phyloP scores from a whole-genome alignment of 139 green algal genomes.

The Chlorella vulgaris region DNA sequence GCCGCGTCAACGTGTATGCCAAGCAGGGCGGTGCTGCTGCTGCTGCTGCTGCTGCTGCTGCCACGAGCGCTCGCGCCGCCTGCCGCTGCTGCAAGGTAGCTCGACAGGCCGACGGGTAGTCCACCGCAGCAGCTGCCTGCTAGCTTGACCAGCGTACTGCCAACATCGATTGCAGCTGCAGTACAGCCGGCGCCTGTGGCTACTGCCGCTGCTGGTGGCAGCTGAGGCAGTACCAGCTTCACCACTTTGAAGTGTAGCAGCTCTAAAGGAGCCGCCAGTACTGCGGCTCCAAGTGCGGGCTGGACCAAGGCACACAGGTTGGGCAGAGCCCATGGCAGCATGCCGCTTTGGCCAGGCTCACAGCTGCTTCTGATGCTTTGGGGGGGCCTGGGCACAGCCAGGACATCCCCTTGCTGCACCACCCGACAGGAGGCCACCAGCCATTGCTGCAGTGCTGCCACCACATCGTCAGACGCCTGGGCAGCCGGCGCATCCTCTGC shows the following conservation, averaged over 20 bases:
- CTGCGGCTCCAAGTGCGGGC: neutral
- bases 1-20: neutral
- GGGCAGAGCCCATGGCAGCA: neutral
- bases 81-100: conserved; percentile 25
- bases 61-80: neutral
- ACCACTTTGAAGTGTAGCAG: conserved; percentile 40
- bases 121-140: conserved; percentile 25
- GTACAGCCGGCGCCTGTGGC: neutral
- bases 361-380: neutral
- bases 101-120: conserved; percentile 25
- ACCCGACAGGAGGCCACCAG: conserved; percentile 28
- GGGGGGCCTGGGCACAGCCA: conserved; percentile 30
- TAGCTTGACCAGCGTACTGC: conserved; percentile 36
- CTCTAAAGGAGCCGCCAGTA: neutral
- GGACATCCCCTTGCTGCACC: conserved; percentile 46
- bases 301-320: neutral
- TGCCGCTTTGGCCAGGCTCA: neutral
- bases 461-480: conserved; percentile 3
- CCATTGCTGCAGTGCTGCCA: conserved; percentile 37
- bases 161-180: conserved; percentile 20
- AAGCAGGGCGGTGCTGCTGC: neutral
- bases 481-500: neutral
- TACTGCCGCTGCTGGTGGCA: neutral
- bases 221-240: conserved; percentile 7
- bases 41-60: neutral